Base-by-base conservation (phyloP, 805 yeast species). In the Cephaloascus fragrans region DNA sequence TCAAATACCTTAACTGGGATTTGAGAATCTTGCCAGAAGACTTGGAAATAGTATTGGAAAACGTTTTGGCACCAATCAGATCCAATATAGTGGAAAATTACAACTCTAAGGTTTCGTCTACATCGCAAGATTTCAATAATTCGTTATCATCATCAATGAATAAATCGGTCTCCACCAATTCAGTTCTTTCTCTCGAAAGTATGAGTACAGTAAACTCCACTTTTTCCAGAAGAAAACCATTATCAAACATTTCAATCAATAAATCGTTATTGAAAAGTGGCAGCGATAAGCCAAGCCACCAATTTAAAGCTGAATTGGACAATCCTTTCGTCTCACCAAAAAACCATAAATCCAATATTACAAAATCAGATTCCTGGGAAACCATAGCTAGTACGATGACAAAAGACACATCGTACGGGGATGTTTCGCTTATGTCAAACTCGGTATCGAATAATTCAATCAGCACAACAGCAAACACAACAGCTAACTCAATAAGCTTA, bases 1-100 rank as follows among this genome's bases (percentile, higher is more conserved):
- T 90, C 37, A 75, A 73, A 37, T 77, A 86, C 45, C 71, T 90
- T 41, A 82, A 86, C 50, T 90, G 97, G 97, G 80, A 86, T 51
- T 68, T 93, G 36, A 68, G 74, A 19, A 78, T 93, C 37, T 62
- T 75, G 23, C 79, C 78, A 47, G 71, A 73, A 26, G 97, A 90
- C 48, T 71, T 90, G 42, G 65, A 77, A 41, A 59, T 67, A 37
- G 81, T 81, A 19, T 69, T 89, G 39, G 76, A 81, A 37, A 88
- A 88, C 20, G 86, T 90, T 64, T 63, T 90, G 40, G 63, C 69
- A 15, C 83, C 87, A 34, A 85, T 89, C 58, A 85, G 83, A 62
- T 61, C 59, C 41, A 17, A 14, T 17, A 14, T 8, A 15, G 9
- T 32, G 9, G 6, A 6, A 17, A 15, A n/a, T 9, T 32, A 17